Evolutionary conservation across 2,329 filamentous ascomycete species (phyloP), one percentile per base, ranked within the genome.

Genomic region (Chrysosporium queenslandicum): DNA sequence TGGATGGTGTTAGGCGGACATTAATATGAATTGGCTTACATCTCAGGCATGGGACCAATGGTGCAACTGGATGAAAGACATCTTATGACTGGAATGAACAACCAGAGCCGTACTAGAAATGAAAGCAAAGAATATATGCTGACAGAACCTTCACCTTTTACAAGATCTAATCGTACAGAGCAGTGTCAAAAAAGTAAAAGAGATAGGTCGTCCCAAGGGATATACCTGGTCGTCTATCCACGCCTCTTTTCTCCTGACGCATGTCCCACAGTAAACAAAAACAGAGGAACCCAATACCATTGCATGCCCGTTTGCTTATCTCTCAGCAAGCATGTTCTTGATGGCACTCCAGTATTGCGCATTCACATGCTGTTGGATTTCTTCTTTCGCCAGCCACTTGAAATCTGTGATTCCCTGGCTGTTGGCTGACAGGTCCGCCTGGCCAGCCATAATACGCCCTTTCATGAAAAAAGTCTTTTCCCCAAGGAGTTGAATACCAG

Each of bases 381-480:
- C 92, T 56, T 95, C 87, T 69, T 85, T 90, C 21, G 87, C 85
- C 63, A 97, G 71, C 92, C 92, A 98, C 72, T 86, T 82, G 74
- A 92, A 98, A 67, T 96, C 88, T 50, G 77, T 76, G 50, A 92
- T 75, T 4, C 84, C 86, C 53, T 86, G 77, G 56, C 74, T 73
- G 71, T 92, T 95, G 54, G 74, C 76, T 20, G 54, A 16, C 14
- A 60, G 20, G 68, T 95, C 80, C 27, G 85, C 88, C 72, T 97
- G 92, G n/a, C 92, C 92, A 30, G 90, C 88, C 86, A 97, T 87
- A 68, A 98, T 97, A 58, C 92, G 81, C 47, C 82, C 87, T 77
- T 97, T 97, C 76, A 97, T 81, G 77, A 94, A 96, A 71, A 98
- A 98, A 2, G 83, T 83, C 77, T 95, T 96, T 64, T 85, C 79